Conservation (phyloP, 176 grass and related monocot species). For the Oryza nivara region DNA sequence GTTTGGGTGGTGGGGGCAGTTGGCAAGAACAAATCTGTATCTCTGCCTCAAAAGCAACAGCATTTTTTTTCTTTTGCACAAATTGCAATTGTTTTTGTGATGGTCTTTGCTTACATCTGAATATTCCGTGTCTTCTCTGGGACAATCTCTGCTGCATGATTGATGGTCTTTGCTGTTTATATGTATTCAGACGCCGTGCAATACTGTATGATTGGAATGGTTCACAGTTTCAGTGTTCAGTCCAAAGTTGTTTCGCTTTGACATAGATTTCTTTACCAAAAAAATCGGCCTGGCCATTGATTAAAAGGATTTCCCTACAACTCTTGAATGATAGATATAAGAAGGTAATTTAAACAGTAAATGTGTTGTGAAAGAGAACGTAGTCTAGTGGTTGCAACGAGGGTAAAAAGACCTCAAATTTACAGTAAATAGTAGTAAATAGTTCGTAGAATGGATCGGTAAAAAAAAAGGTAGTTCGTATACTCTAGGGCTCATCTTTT, state of each 20-base stretch:
- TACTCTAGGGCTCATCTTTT: too few relatives aligned
- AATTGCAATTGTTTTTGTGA: constrained; percentile 23
- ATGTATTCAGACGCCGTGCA: background rate
- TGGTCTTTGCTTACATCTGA: constrained; percentile 16
- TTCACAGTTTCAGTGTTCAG: too few relatives aligned
- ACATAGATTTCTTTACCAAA: background rate
- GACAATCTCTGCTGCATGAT: background rate
- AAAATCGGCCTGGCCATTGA: too few relatives aligned
- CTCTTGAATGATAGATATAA: too few relatives aligned
- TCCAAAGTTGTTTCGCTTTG: background rate
- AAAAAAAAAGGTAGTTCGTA: too few relatives aligned
- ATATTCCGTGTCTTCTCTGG: constrained; percentile 5
- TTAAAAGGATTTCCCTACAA: too few relatives aligned
- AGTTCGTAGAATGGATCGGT: too few relatives aligned
- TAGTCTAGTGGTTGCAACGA: too few relatives aligned
- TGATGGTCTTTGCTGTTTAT: background rate
- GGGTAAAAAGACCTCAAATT: background rate
- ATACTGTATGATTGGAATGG: background rate
- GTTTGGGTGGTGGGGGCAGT: constrained; percentile 22
- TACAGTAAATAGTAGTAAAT: background rate
- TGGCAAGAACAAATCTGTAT: constrained; percentile 37
- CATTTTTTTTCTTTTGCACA: background rate
- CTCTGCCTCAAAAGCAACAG: background rate
- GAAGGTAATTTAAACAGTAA: background rate
- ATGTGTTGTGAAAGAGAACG: too few relatives aligned